Percentiles rank a stretch among this genome's conserved stretches.
Conservation (phyloP, 2,329 filamentous ascomycete genomes). For the Alternaria arborescens region DNA sequence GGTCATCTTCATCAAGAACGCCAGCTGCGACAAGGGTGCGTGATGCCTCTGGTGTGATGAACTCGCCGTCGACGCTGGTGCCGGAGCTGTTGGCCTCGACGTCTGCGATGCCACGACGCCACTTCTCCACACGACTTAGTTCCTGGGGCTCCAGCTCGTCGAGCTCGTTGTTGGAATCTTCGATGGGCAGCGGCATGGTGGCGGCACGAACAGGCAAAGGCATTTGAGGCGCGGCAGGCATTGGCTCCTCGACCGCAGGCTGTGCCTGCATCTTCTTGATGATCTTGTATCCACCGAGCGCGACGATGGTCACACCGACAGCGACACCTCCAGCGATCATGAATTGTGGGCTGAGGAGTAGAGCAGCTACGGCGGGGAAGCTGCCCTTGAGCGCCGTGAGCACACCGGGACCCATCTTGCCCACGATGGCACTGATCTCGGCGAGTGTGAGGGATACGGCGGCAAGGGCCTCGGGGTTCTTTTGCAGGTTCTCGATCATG, state of each 20-base stretch:
- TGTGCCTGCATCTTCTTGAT: slow-evolving; percentile 78
- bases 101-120: slow-evolving; percentile 71
- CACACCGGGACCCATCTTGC: slow-evolving; percentile 85
- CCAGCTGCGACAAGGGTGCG: slow-evolving; percentile 56
- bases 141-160: slow-evolving; percentile 67
- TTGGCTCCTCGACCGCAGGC: slow-evolving; percentile 44
- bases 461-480: slow-evolving; percentile 89
- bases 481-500: slow-evolving; percentile 81
- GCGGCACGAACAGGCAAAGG: slow-evolving; percentile 25
- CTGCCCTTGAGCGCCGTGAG: slow-evolving; percentile 78
- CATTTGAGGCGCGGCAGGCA: slow-evolving; percentile 5
- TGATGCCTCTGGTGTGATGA: slow-evolving; percentile 67
- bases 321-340: slow-evolving; percentile 89
- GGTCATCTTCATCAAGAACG: slow-evolving; percentile 57
- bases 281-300: slow-evolving; percentile 97
- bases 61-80: slow-evolving; percentile 71
- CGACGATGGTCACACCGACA: slow-evolving; percentile 92
- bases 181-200: slow-evolving; percentile 17
- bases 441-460: slow-evolving; percentile 92
- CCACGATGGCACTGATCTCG: slow-evolving; percentile 83
- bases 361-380: slow-evolving; percentile 84
- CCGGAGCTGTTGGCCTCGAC: slow-evolving; percentile 62
- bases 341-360: slow-evolving; percentile 91
- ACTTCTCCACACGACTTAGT: slow-evolving; percentile 67
- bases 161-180: slow-evolving; percentile 47